phyloP scores from a whole-genome alignment of 805 yeast species.

The Millerozyma acaciae region DNA sequence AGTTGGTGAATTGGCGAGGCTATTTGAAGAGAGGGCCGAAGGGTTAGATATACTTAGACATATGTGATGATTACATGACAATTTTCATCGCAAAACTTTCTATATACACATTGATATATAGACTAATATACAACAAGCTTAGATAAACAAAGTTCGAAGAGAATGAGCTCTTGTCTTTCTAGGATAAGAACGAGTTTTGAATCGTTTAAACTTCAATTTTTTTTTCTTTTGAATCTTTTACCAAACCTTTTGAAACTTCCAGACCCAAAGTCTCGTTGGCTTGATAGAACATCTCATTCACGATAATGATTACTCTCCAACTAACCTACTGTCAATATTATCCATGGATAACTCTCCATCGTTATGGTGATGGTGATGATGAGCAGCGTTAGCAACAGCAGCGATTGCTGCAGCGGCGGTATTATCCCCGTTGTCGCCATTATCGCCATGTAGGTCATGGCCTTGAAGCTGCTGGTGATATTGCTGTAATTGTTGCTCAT shows the following conservation, averaged over 20 bases:
- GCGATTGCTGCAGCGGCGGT: slow-evolving; percentile 42
- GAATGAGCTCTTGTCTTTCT: not conserved
- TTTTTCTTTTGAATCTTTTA: not conserved
- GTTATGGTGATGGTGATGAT: slow-evolving; percentile 19
- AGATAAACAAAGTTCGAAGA: slow-evolving; percentile 3
- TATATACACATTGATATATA: too few relatives aligned
- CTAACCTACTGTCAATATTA: slow-evolving; percentile 42
- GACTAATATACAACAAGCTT: slow-evolving; percentile 1
- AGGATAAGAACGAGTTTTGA: not conserved
- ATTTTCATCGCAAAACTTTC: too few relatives aligned
- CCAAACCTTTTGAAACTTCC: not conserved
- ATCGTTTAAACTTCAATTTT: not conserved
- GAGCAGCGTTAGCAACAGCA: slow-evolving; percentile 37
- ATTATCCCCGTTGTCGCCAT: slow-evolving; percentile 15
- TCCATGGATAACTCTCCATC: slow-evolving; percentile 37
- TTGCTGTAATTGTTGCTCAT: slow-evolving; percentile 21
- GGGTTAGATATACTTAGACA: slow-evolving; percentile 33
- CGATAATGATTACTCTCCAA: slow-evolving; percentile 30
- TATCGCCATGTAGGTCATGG: slow-evolving; percentile 16
- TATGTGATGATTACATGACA: slow-evolving; percentile 12
- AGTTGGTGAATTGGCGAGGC: slow-evolving; percentile 58
- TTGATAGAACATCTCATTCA: too few relatives aligned
- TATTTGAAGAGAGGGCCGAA: slow-evolving; percentile 57
- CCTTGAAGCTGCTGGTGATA: slow-evolving; percentile 28
- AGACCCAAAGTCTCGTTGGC: too few relatives aligned